phyloP scores from a whole-genome alignment of 805 yeast species.

The Debaryomyces prosopidis region DNA sequence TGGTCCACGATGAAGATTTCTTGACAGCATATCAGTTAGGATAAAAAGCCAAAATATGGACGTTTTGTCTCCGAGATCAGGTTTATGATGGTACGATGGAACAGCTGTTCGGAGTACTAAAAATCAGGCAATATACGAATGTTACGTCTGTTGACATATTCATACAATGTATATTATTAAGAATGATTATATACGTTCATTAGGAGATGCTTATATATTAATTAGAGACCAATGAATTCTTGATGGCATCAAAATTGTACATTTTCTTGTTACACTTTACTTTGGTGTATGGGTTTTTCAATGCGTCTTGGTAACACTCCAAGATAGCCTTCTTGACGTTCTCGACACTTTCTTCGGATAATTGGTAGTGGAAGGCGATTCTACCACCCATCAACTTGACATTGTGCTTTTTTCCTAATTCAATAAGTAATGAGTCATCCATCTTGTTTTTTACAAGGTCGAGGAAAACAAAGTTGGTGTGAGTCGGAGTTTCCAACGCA shows the following conservation, averaged over 20 bases:
- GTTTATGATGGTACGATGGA: too few species aligned
- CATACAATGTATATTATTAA: too few species aligned
- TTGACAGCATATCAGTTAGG: too few species aligned
- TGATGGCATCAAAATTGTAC: conserved; percentile 21
- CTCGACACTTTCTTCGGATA: conserved; percentile 29
- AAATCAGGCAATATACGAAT: too few species aligned
- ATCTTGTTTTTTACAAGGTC: conserved; percentile 57
- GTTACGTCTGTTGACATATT: too few species aligned
- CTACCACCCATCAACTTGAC: conserved; percentile 64
- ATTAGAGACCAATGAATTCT: background rate
- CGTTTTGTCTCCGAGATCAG: too few species aligned
- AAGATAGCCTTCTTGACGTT: conserved; percentile 48
- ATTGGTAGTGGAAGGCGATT: conserved; percentile 40
- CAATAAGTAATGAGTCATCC: conserved; percentile 54
- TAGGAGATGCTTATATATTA: background rate
- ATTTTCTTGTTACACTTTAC: conserved; percentile 19
- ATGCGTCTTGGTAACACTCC: conserved; percentile 59
- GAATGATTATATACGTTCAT: too few species aligned
- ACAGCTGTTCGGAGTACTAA: too few species aligned
- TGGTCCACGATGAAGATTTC: too few species aligned
- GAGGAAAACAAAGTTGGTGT: conserved; percentile 81
- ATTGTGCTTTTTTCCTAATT: conserved; percentile 57
- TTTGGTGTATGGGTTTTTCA: conserved; percentile 47
- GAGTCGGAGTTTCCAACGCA: conserved; percentile 68
- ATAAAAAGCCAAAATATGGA: too few species aligned